Base-by-base conservation (phyloP, 2,329 filamentous ascomycete species). In the Colletotrichum neosansevieriae region DNA sequence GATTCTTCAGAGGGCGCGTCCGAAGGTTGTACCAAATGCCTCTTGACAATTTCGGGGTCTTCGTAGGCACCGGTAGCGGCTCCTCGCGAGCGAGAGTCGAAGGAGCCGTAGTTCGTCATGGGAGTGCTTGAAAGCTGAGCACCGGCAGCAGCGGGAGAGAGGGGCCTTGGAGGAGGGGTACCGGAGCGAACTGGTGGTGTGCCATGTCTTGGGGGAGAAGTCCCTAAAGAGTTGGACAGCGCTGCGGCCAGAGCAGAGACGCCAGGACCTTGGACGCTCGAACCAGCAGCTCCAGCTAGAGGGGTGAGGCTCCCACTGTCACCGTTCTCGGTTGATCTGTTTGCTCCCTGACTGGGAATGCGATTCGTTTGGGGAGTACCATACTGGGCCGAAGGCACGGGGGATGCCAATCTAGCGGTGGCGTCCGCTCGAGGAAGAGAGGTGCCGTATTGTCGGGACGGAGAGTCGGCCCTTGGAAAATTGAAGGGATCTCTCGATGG, bases 171-270 rank as follows among this genome's bases (percentile, higher is more conserved):
- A 36, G 77, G 73, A 32, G 91, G 91, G 51, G 91, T 92, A 49
- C 84, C 81, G 45, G 89, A 79, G 64, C 88, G 81, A 34, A 82
- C 82, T 10, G 89, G 86, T 58, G 89, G 89, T 2, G 89, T 92
- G 56, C 91, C 91, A 72, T 91, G 89, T 51, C 89, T 86, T 44
- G 91, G 89, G 17, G 92, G 91, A 29, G 90, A 90, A 56, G 87
- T 87, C 70, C 91, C 91, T 42, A 92, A 82, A 11, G 91, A 92
- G 73, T 91, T 90, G 69, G 92, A 92, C 71, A 98, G 83, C n/a
- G 94, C 95, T 29, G 93, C 92, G 40, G 95, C 94, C 62, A 98
- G 87, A 69, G 94, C 94, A 29, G 95, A 98, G 56, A 94, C 88
- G 24, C 94, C 94, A 6, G 94, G 94, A 0, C 93, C 94, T 6